A percentile compares a stretch with the other conserved stretches of the same genome.
These are phyloP conservation scores for Microdochium bolleyi DNA, from an alignment of 2,329 filamentous ascomycete species.

Conservation along the genomic window DNA sequence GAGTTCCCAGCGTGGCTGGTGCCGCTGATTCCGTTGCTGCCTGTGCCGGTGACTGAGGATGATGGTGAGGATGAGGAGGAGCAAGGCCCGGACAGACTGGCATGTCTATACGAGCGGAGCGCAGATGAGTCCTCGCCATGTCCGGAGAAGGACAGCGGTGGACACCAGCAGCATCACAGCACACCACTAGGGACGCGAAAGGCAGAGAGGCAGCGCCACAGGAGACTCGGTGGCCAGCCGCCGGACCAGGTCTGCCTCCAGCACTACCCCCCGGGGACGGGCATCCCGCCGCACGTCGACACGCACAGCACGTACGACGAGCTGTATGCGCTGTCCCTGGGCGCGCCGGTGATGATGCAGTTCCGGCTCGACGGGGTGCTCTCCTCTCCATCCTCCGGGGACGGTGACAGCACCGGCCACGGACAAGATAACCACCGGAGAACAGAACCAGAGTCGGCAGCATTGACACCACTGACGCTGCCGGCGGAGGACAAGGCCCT, in stretches of 20 bases:
- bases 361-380: constrained; percentile 7
- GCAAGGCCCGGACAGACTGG: neutral
- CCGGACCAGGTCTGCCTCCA: constrained; percentile 53
- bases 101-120: too few relatives aligned
- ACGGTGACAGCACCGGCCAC: neutral
- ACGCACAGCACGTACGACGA: constrained; percentile 38
- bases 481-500: neutral
- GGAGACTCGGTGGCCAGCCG: constrained; percentile 24
- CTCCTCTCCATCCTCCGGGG: neutral
- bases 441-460: too few relatives aligned
- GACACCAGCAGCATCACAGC: neutral
- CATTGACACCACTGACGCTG: too few relatives aligned
- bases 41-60: neutral
- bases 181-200: neutral
- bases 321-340: constrained; percentile 16
- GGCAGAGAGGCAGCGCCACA: neutral
- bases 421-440: neutral
- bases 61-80: neutral
- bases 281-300: constrained; percentile 55
- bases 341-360: constrained; percentile 13
- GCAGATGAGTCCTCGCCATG: too few relatives aligned
- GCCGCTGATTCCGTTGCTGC: constrained; percentile 33
- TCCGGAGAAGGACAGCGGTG: neutral
- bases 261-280: constrained; percentile 50
- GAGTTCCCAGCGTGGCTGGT: constrained; percentile 42